A percentile compares a stretch with the other conserved stretches of the same genome.
phyloP scores from a whole-genome alignment of 139 green algal genomes.

The Tetradesmus lagerheimii region DNA sequence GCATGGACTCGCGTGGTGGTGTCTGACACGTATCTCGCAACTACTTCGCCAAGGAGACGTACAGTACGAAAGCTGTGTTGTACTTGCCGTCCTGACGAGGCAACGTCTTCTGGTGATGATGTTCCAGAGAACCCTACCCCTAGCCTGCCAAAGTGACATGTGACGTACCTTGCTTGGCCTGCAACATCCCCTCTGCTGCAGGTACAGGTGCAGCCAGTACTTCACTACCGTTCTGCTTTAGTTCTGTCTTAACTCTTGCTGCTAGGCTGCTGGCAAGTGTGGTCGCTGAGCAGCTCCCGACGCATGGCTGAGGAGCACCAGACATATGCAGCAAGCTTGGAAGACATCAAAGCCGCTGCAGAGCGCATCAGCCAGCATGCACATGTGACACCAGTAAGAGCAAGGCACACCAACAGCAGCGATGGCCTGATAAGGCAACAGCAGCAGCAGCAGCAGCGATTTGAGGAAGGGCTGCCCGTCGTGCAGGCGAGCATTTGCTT shows the following conservation, averaged over 20 bases:
- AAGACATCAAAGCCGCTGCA: slow-evolving; percentile 59
- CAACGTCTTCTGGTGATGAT: background rate
- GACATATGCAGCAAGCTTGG: slow-evolving; percentile 33
- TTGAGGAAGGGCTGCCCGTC: background rate
- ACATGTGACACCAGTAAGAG: slow-evolving; percentile 66
- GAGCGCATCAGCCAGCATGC: slow-evolving; percentile 53
- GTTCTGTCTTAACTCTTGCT: background rate
- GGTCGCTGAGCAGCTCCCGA: no score
- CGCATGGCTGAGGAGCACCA: background rate
- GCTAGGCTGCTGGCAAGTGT: no score
- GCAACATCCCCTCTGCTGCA: background rate
- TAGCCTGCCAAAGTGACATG: background rate
- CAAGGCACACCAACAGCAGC: background rate
- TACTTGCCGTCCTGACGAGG: no score
- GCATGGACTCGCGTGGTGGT: background rate
- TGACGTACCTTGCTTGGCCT: background rate
- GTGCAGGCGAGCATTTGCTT: background rate
- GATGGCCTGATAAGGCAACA: background rate
- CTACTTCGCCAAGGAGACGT: no score
- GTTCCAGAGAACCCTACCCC: background rate
- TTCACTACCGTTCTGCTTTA: background rate
- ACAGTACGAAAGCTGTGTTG: no score
- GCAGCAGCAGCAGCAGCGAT: no score
- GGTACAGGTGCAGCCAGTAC: background rate
- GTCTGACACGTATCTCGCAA: background rate